Evolutionary conservation across 1,284 basidiomycete species (phyloP), one percentile per base, ranked within the genome.

Genomic region (Chalciporus sp.): DNA sequence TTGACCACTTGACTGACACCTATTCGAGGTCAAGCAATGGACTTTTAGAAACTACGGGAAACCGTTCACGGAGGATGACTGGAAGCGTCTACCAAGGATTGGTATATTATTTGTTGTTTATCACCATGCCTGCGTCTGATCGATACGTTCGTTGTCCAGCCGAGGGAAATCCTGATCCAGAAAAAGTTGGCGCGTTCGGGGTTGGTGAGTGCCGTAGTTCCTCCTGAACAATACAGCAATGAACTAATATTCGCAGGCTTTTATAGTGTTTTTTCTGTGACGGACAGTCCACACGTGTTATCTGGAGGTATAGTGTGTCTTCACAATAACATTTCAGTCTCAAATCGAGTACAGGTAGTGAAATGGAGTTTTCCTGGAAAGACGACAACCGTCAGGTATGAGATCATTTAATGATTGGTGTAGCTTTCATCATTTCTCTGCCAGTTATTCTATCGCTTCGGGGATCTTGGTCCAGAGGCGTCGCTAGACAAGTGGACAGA

Each of bases 341-440:
- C 47, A 28, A 33, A 51, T n/a, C 49, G 59, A 46, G 42, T 14
- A 12, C 51, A 87, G 84, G 81, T 56, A 83, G 91, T 69, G 93
- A 88, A 87, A 95, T 96, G 93, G 90, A 89, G 1, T 97, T 97
- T 70, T 91, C 95, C 68, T 98, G 94, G 94, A n/a, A n/a, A n/a
- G 94, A 94, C 67, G 90, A 91, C 64, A 86, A 87, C 61, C 90
- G 94, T 66, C 84, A 86, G 72, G 85, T 84, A 52, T 33, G 61
- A 48, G 19, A 7, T 42, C 40, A 19, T 31, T 52, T 41, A 12
- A 19, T 23, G 11, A 20, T 23, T 20, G 1, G 19, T 37, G n/a
- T 16, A 1, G 37, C 9, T 27, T 56, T 5, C 26, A n/a, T 58
- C 29, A 56, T 14, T 40, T 16, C 1, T 2, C 11, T 10, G 1